Conservation (phyloP, 129 eudicot species). For the Deinandra increscens region DNA sequence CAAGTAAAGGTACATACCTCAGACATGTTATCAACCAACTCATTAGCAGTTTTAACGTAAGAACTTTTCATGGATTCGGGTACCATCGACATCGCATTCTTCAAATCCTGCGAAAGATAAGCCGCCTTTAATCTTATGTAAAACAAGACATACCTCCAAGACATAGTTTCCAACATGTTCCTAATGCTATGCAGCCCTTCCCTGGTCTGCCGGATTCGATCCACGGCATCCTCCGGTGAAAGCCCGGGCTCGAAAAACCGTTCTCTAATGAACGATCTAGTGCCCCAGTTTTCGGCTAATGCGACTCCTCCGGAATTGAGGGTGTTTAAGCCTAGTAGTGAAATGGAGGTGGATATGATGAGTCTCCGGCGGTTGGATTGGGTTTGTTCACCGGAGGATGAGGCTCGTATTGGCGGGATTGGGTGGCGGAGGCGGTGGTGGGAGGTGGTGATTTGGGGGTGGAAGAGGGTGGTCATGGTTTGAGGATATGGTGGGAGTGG, state of each 20-base stretch:
- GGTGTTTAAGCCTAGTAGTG: constrained; percentile 35
- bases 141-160: constrained; percentile 89
- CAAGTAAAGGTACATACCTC: constrained; percentile 43
- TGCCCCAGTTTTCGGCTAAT: constrained; percentile 77
- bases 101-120: constrained; percentile 73
- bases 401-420: constrained; percentile 32
- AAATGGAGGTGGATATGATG: constrained; percentile 54
- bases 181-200: constrained; percentile 77
- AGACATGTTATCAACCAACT: constrained; percentile 78
- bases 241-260: constrained; percentile 79
- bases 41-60: constrained; percentile 69
- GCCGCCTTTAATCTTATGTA: constrained; percentile 67
- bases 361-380: constrained; percentile 40
- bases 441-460: constrained; percentile 42
- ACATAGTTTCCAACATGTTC: constrained; percentile 75
- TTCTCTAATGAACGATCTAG: constrained; percentile 62
- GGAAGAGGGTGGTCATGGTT: constrained; percentile 53
- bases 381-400: constrained; percentile 37
- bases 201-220: constrained; percentile 68
- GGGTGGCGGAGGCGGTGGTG: constrained; percentile 30
- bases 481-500: constrained; percentile 9
- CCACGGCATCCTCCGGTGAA: constrained; percentile 80
- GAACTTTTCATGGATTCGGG: constrained; percentile 43
- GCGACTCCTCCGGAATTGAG: constrained; percentile 30
- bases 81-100: constrained; percentile 53